phyloP scores from a whole-genome alignment of 2,329 filamentous ascomycete genomes.

The Dryadomyces sulphureus region DNA sequence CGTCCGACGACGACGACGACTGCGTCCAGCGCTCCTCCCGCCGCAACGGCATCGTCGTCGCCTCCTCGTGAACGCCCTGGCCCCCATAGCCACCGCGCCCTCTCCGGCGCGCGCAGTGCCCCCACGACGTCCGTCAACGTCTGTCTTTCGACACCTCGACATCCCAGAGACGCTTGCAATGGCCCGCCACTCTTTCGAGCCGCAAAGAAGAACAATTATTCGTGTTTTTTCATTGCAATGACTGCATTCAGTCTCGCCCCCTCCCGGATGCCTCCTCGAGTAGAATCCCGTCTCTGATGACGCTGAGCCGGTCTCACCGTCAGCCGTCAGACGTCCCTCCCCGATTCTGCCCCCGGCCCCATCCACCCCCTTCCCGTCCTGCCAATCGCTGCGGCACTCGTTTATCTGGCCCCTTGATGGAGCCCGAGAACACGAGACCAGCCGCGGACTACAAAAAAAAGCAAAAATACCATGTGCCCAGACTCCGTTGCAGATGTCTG shows the following conservation, averaged over 20 bases:
- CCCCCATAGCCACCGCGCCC: too few species aligned
- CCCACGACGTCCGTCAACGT: too few species aligned
- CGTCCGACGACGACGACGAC: slow-evolving; percentile 41
- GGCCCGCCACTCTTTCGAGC: slow-evolving; percentile 5
- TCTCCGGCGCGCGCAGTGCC: too few species aligned
- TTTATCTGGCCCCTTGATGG: not conserved
- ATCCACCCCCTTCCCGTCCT: not conserved
- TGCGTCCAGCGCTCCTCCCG: slow-evolving; percentile 32
- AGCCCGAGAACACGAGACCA: slow-evolving; percentile 1
- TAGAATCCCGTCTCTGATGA: not conserved
- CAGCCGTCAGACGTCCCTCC: not conserved
- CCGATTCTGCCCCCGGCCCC: too few species aligned
- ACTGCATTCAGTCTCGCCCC: not conserved
- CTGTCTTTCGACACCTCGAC: too few species aligned
- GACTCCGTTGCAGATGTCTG: too few species aligned
- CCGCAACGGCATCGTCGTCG: slow-evolving; percentile 50
- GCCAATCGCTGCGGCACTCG: slow-evolving; percentile 7
- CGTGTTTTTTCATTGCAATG: not conserved
- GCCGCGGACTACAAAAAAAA: slow-evolving; percentile 6
- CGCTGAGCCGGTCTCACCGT: slow-evolving; percentile 5
- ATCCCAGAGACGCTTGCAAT: not conserved
- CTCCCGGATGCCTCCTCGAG: too few species aligned
- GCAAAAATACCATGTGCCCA: too few species aligned
- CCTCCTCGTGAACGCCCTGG: slow-evolving; percentile 15
- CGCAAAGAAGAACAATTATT: slow-evolving; percentile 2